Base-by-base conservation (phyloP, 306 rosid genomes). In the Dalbergia cochinchinensis region DNA sequence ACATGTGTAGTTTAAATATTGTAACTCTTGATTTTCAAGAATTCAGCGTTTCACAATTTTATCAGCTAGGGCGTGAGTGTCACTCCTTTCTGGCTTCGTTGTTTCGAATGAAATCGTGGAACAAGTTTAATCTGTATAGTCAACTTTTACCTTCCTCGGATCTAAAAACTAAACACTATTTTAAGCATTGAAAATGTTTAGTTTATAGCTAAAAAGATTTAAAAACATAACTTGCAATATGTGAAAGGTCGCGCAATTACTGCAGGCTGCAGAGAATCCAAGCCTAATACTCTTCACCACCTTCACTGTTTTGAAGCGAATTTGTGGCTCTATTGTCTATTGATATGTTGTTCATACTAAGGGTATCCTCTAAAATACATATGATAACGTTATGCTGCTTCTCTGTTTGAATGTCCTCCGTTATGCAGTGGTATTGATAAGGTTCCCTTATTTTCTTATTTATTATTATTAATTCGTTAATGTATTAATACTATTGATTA, bases 351-450 rank as follows among this genome's bases (percentile, higher is more conserved):
- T 77, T 19, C 14, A 45, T 44, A 13, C 3, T 80, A 4, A 48
- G 15, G 45, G 34, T 26, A 22, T 35, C 31, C 22, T 57, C 39
- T 22, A 47, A 58, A 35, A 53, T 45, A n/a, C n/a, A 11, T 6
- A 26, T 5, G 6, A 41, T 14, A 48, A 35, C 11, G 3, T 48
- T 12, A 22, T 44, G 20, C 85, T 88, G 13, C 69, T 94, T 74
- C 80, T 91, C 71, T 87, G 87, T 86, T 78, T 90, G 72, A 58
- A 65, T 37, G 81, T 78, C 42, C 73, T 87, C 18, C 59, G 45
- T 53, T 67, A 80, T 66, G 85, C 80, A 81, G 97, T 83, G 97
- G 97, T 92, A 87, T 11, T 42, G 70, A 14, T 55, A 8, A 18
- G 31, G 4, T 78, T 48, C 31, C 35, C 35, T 4, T 54, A 7